Evolutionary conservation across 1,284 basidiomycete species (phyloP).

Genomic region (Rhodotorula sp.): DNA sequence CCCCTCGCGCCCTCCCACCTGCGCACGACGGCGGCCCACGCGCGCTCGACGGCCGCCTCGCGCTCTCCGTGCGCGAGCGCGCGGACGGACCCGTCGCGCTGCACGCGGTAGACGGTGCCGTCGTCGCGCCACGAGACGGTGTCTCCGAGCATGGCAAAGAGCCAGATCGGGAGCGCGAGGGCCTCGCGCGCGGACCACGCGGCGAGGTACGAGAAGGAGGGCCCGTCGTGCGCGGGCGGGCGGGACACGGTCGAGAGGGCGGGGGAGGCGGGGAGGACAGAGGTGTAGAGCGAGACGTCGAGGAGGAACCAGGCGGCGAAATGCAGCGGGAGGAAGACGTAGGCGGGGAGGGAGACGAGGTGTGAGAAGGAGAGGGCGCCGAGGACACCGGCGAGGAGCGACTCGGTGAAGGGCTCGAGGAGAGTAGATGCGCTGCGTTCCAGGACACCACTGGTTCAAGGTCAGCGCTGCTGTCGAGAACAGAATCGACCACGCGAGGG

Average conservation of each 20-base stretch:
- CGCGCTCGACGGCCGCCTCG: constrained; percentile 23
- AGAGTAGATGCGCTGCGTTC: constrained; percentile 64
- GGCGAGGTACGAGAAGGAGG: constrained; percentile 58
- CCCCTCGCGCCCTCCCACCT: constrained; percentile 10
- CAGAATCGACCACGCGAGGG: not conserved
- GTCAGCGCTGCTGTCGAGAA: not conserved
- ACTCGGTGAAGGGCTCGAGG: constrained; percentile 86
- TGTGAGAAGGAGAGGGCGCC: constrained; percentile 62
- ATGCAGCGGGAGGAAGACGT: constrained; percentile 43
- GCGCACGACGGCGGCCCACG: constrained; percentile 17
- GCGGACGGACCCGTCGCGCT: constrained; percentile 42
- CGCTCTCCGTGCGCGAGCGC: constrained; percentile 19
- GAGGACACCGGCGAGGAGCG: constrained; percentile 67
- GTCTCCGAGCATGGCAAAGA: constrained; percentile 73
- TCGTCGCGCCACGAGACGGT: constrained; percentile 76
- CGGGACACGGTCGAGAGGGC: constrained; percentile 28
- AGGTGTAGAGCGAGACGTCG: constrained; percentile 44
- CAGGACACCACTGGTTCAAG: not conserved
- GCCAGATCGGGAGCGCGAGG: constrained; percentile 80
- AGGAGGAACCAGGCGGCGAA: constrained; percentile 44
- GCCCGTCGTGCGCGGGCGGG: constrained; percentile 52
- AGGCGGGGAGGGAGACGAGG: constrained; percentile 49
- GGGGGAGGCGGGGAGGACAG: constrained; percentile 42
- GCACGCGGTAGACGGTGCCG: constrained; percentile 39
- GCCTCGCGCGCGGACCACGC: constrained; percentile 78